A percentile compares a stretch with the other conserved stretches of the same genome.
phyloP scores from a whole-genome alignment of 2,329 filamentous ascomycete species.

The Aspergillus flavus region DNA sequence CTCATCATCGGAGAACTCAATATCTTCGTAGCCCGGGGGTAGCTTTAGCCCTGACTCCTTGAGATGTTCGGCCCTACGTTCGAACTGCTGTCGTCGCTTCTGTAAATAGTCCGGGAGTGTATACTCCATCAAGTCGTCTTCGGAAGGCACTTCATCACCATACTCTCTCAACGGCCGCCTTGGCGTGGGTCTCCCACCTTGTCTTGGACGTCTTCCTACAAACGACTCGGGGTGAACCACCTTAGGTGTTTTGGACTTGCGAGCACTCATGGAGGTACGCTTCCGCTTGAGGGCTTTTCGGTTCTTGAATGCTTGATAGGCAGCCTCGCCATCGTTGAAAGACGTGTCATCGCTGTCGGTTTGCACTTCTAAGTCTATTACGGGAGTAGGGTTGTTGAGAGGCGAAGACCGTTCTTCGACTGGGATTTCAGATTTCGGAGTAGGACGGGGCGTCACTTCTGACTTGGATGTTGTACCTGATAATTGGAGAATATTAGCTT shows the following conservation, averaged over 20 bases:
- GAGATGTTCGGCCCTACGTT: constrained; percentile 60
- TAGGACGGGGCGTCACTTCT: constrained; percentile 2
- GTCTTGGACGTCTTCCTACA: constrained; percentile 36
- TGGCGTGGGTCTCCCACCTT: constrained; percentile 25
- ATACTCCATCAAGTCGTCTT: constrained; percentile 59
- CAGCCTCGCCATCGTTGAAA: constrained; percentile 44
- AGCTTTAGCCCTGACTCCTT: constrained; percentile 71
- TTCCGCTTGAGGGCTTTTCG: constrained; percentile 58
- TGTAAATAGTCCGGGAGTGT: constrained; percentile 73
- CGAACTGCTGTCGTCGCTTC: constrained; percentile 69
- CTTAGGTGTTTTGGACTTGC: constrained; percentile 49
- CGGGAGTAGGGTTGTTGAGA: constrained; percentile 15
- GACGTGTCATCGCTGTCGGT: constrained; percentile 33
- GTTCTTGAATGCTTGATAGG: constrained; percentile 67
- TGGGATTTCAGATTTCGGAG: not conserved
- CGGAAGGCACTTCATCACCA: constrained; percentile 51
- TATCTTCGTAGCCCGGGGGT: constrained; percentile 74
- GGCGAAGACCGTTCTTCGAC: constrained; percentile 15
- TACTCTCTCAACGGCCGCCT: constrained; percentile 44
- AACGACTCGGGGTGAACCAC: constrained; percentile 43
- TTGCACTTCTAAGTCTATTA: constrained; percentile 25
- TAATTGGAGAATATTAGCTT: constrained; percentile 22
- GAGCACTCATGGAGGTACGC: constrained; percentile 51
- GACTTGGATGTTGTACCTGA: not conserved
- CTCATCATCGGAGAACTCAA: constrained; percentile 76